Base-by-base conservation (phyloP, 2,329 filamentous ascomycete species). In the Myriosclerotinia duriaeana region DNA sequence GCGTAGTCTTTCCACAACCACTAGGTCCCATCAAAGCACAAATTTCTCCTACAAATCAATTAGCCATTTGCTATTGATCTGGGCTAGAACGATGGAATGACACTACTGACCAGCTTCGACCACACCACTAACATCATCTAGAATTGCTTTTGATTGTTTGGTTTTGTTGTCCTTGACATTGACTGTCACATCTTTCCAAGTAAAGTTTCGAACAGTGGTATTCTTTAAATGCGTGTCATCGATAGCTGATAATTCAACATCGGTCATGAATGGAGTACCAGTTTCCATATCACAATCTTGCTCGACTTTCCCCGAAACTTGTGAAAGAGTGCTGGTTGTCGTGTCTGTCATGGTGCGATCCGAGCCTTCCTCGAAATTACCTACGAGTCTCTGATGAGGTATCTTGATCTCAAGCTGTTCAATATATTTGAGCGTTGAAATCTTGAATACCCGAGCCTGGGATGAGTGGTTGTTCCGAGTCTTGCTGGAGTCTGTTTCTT, bases 11-110 rank as follows among this genome's bases (percentile, higher is more conserved):
- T 61, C 92, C 92, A 66, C 86, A 84, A 5, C 85, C 85, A 42
- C 81, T 84, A 17, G 91, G 91, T 34, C 92, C 92, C 90, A 96
- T 94, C 55, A 96, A 78, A 50, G 92, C 92, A 68, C 92, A 83
- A 53, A 93, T 80, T 73, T 93, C 88, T 40, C 90, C 91, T 82
- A 73, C 40, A 63, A 62, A 46, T 20, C 55, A 12, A 67, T 65
- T 22, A 60, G 40, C 64, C 4, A 40, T 59, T 54, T 62, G 5
- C 40, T 34, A 3, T 46, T 53, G 34, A 26, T 66, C 30, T 20
- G 22, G 26, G 11, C 40, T 14, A 55, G 40, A 26, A 14, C 6
- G 20, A 9, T 40, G 48, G 9, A 65, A 8, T 20, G 20, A 20
- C 5, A 58, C 3, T 63, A 72, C 72, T 59, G 70, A 85, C 86